A percentile compares a stretch with the other conserved stretches of the same genome.
These are phyloP conservation scores for Blastomyces emzantsi DNA, from an alignment of 2,329 filamentous ascomycete species.

Conservation along the genomic window DNA sequence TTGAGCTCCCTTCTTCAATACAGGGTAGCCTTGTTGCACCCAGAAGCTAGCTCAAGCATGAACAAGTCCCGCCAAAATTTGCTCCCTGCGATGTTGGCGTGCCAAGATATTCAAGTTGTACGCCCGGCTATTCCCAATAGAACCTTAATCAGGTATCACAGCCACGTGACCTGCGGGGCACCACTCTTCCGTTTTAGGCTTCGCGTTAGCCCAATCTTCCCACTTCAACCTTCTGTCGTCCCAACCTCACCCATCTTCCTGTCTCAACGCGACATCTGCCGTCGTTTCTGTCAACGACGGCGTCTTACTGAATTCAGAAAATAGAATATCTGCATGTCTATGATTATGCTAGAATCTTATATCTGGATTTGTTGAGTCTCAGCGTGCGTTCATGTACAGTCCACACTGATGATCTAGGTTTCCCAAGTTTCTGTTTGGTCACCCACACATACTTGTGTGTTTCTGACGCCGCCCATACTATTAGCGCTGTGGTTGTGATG, in stretches of 20 bases:
- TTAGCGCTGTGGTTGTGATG: not conserved
- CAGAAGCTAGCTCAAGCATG: no score
- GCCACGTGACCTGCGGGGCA: not conserved
- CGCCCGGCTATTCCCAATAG: no score
- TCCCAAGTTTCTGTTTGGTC: not conserved
- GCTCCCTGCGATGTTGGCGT: no score
- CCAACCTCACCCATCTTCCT: not conserved
- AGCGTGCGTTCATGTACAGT: constrained; percentile 4
- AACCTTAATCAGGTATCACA: no score
- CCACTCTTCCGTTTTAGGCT: not conserved
- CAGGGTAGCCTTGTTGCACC: no score
- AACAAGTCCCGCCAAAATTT: no score
- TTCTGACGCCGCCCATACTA: not conserved
- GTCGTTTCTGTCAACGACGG: not conserved
- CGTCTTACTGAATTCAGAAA: not conserved
- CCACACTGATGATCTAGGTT: constrained; percentile 5
- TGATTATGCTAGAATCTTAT: constrained; percentile 1
- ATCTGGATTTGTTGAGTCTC: constrained; percentile 5
- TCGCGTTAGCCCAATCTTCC: not conserved
- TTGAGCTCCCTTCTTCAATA: not conserved
- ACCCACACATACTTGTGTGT: not conserved
- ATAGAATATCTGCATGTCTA: not conserved
- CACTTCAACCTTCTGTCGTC: no score
- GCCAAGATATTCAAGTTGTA: no score
- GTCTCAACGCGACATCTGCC: not conserved